Percentiles rank a stretch among this genome's conserved stretches.
These are phyloP conservation scores for Scedosporium boydii DNA, from an alignment of 2,329 filamentous ascomycete genomes.

Conservation along the genomic window DNA sequence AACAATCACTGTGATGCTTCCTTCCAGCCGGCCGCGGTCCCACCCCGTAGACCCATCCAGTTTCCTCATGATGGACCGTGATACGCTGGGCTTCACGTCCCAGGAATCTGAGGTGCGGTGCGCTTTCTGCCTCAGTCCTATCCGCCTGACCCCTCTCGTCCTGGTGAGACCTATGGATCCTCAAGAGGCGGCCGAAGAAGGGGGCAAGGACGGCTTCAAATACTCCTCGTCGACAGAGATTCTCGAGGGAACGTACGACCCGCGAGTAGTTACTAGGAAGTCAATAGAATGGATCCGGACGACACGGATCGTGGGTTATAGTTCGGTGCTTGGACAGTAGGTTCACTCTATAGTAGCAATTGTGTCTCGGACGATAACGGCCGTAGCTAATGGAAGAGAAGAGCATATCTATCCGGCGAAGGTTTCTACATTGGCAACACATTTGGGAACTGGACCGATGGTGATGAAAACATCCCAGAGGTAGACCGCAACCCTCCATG, in stretches of 20 bases:
- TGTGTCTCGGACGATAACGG: neutral
- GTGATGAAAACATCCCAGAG: neutral
- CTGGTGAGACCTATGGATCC: neutral
- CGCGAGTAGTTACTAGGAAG: neutral
- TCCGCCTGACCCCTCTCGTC: neutral
- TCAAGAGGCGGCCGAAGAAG: conserved; percentile 6
- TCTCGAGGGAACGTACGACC: neutral
- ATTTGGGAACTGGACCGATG: neutral
- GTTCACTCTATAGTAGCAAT: neutral
- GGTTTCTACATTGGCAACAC: neutral
- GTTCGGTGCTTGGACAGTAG: neutral
- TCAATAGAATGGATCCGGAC: neutral
- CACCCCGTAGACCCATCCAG: too few relatives aligned
- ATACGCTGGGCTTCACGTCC: neutral
- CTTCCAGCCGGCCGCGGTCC: too few relatives aligned
- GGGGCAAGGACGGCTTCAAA: neutral
- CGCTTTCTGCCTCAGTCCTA: conserved; percentile 8
- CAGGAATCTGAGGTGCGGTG: conserved; percentile 5
- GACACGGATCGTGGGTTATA: neutral
- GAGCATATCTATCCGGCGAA: neutral
- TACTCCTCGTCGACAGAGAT: neutral
- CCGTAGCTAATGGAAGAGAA: neutral
- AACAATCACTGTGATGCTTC: too few relatives aligned
- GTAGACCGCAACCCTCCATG: neutral
- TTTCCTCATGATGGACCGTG: neutral